Base-by-base conservation (phyloP, 1,139 yeast genomes). In the Yamadazyma spencermartinsiae region DNA sequence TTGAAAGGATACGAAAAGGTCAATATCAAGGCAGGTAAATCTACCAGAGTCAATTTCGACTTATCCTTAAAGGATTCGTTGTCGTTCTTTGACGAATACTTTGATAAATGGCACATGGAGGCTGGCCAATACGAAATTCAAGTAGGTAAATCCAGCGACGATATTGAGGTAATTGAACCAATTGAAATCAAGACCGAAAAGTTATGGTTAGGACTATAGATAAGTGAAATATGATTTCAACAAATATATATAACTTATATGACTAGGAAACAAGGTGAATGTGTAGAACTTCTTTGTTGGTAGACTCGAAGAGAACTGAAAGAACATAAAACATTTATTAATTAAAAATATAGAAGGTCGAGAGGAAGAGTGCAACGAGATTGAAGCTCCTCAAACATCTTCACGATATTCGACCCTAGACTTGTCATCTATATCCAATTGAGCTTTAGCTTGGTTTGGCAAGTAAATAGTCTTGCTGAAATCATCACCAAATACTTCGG, bases 1-100 rank as follows among this genome's bases (percentile, higher is more conserved):
- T 65, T 79, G 49, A 77, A 73, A 54, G 82, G 74, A 18, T 79
- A 72, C 54, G 66, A 61, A 33, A 79, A 79, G 55, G 71, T 76
- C 14, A 45, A 42, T n/a, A 48, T 79, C 38, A 50, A 56, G 26
- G 56, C 75, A 3, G 74, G 74, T 17, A 64, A 66, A 48, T 43
- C 62, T 14, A 55, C 60, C 43, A 52, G 56, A 3, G 76, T 68
- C 26, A 41, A 50, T 2, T 41, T 75, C 16, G 50, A 51, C 17
- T 47, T 75, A 31, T 57, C 65, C 1, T 44, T 68, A 42, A 72
- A 70, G 48, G 74, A 76, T 43, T 73, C 80, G 9, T 62, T 70
- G n/a, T 76, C 82, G 1, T 77, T 63, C 66, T 79, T 72, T 63
- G 75, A 78, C 54, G 76, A 70, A 44, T 65, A 63, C 51, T 56